Evolutionary conservation across 2,329 filamentous ascomycete species (phyloP).

Genomic region (Neonectria coccinea): DNA sequence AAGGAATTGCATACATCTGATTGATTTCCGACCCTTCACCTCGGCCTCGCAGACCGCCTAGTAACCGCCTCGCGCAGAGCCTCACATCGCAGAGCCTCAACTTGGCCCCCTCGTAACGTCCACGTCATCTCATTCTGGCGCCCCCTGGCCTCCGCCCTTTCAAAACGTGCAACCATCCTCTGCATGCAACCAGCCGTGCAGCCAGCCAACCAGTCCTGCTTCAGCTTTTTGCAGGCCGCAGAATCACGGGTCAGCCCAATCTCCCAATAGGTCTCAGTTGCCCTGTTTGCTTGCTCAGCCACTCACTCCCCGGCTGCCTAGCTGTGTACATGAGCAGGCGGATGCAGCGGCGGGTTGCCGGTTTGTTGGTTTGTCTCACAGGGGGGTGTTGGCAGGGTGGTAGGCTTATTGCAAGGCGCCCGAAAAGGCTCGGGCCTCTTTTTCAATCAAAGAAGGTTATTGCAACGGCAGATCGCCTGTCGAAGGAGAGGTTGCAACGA

Average conservation of each 20-base stretch:
- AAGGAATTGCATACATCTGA: neutral
- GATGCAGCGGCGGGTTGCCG: neutral
- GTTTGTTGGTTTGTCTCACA: neutral
- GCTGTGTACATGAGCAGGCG: neutral
- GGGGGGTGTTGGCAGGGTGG: constrained; percentile 2
- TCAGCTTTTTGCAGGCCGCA: neutral
- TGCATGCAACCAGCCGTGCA: neutral
- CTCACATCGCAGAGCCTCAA: constrained; percentile 3
- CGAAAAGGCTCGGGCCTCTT: neutral
- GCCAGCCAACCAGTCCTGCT: neutral
- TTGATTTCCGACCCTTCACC: neutral
- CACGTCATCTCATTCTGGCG: constrained; percentile 1
- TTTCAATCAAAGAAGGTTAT: neutral
- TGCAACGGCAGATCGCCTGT: constrained; percentile 2
- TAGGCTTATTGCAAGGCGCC: neutral
- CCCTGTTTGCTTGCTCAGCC: neutral
- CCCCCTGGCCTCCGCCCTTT: neutral
- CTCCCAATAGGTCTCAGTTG: neutral
- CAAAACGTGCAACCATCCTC: neutral
- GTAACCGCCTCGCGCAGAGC: constrained; percentile 3
- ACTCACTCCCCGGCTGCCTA: neutral
- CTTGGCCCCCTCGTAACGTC: neutral
- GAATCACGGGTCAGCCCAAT: neutral
- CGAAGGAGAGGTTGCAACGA: neutral
- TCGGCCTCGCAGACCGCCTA: neutral